A percentile compares a stretch with the other conserved stretches of the same genome.
Conservation (phyloP, 257 asterid genomes). For the Ilex aquifolium region DNA sequence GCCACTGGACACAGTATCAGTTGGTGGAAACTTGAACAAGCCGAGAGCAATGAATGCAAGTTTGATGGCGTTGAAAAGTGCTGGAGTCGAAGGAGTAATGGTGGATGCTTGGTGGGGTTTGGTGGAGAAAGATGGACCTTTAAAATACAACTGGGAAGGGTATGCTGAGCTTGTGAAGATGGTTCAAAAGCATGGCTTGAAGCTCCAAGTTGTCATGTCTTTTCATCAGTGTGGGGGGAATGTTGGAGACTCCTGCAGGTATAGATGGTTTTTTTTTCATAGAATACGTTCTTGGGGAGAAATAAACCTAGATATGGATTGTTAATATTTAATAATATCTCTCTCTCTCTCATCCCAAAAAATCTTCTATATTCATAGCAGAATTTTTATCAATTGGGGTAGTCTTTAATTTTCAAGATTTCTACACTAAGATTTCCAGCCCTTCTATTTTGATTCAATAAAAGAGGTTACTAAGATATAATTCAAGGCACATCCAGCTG, state of each 20-base stretch:
- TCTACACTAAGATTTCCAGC: no score
- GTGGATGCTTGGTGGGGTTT: constrained; percentile 97
- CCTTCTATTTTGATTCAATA: no score
- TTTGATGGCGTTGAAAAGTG: constrained; percentile 78
- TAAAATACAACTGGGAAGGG: constrained; percentile 86
- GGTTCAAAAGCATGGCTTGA: constrained; percentile 66
- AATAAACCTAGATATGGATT: no score
- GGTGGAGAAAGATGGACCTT: constrained; percentile 88
- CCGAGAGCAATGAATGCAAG: constrained; percentile 81
- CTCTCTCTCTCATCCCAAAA: no score
- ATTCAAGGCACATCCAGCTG: no score
- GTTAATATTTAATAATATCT: no score
- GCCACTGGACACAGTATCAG: constrained; percentile 70
- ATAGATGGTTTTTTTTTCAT: background rate
- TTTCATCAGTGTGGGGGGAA: constrained; percentile 95
- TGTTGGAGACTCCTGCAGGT: constrained; percentile 95
- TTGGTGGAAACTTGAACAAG: constrained; percentile 60
- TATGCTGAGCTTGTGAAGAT: constrained; percentile 70
- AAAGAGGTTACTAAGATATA: no score
- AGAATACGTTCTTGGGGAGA: no score
- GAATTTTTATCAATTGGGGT: no score
- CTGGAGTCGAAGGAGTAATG: constrained; percentile 92
- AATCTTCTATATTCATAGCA: no score
- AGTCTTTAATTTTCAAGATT: no score
- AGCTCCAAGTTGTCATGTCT: constrained; percentile 91